Conservation (phyloP, 345 rosid species). For the Sisymbrium irio region DNA sequence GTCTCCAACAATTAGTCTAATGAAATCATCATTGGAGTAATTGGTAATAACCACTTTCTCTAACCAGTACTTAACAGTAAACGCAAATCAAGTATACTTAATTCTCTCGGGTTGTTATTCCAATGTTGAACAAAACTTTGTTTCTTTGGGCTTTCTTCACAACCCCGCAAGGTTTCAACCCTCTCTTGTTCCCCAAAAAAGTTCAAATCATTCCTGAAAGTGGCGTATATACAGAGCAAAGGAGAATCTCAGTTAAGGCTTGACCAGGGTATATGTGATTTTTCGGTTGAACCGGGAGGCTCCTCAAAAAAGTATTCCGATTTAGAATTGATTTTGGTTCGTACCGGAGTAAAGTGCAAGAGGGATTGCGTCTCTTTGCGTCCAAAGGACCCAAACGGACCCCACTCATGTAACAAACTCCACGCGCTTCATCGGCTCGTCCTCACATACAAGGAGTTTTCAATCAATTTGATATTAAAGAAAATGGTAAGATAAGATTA, state of each 20-base stretch:
- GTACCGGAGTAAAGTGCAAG: slow-evolving; percentile 25
- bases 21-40: too few species aligned
- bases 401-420: slow-evolving; percentile 2
- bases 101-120: too few species aligned
- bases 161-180: slow-evolving; percentile 25
- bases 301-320: not conserved
- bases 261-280: not conserved
- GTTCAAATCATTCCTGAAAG: slow-evolving; percentile 12
- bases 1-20: too few species aligned
- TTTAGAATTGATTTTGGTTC: not conserved
- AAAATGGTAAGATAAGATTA: not conserved
- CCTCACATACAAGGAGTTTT: not conserved
- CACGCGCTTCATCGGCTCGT: slow-evolving; percentile 22
- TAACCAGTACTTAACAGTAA: too few species aligned
- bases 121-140: slow-evolving; percentile 14
- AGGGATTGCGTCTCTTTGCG: slow-evolving; percentile 31
- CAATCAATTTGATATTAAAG: not conserved
- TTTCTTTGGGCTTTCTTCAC: slow-evolving; percentile 23
- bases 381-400: slow-evolving; percentile 36
- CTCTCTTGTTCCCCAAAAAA: not conserved
- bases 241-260: not conserved
- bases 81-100: too few species aligned
- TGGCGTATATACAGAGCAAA: slow-evolving; percentile 31
- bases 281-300: slow-evolving; percentile 12
- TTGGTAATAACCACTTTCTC: too few species aligned